Base-by-base conservation (phyloP, 352 stramenopile genomes). In the Albugo candida region DNA sequence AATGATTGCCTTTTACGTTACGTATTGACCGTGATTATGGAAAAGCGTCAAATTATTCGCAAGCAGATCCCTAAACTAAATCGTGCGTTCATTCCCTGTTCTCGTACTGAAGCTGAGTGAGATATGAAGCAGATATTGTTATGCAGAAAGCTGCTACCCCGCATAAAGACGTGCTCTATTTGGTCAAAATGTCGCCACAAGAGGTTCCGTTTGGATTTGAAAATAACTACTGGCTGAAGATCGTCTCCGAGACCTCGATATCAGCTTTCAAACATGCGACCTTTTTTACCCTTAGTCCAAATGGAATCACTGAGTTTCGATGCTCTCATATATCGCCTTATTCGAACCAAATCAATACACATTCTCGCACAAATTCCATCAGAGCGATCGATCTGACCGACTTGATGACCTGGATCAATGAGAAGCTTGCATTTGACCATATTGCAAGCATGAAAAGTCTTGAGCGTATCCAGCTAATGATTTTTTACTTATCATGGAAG, bases 401-500 rank as follows among this genome's bases (percentile, higher is more conserved):
- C 37, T 43, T 80, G 17, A 45, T 54, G 11, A 59, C 50, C 17
- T 82, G 72, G 72, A 52, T 84, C n/a, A 49, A 68, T 18, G 70
- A 84, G 35, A 84, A 82, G 56, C 60, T 64, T 5, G 72, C 65
- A 11, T 84, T 84, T 44, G 72, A 82, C 55, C 58, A 72, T 47
- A 82, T 84, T 65, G 77, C 70, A 3, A 68, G 41, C 14, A 82
- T 84, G 67, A 49, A 63, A 4, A 66, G 69, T 0, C 48, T 84
- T 1, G 52, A 73, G 43, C 70, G 67, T 51, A 73, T 83, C 14
- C 67, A 84, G 49, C 63, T 66, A 16, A 68, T 84, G 50, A 54
- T 84, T 14, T 84, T 82, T 48, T 84, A 82, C 48, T 70, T 79
- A 39, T 79, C 65, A 6, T 84, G 71, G 71, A 82, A 81, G 31